phyloP scores from a whole-genome alignment of 371 early-diverging fungal species.

The Dichotomocladium elegans region DNA sequence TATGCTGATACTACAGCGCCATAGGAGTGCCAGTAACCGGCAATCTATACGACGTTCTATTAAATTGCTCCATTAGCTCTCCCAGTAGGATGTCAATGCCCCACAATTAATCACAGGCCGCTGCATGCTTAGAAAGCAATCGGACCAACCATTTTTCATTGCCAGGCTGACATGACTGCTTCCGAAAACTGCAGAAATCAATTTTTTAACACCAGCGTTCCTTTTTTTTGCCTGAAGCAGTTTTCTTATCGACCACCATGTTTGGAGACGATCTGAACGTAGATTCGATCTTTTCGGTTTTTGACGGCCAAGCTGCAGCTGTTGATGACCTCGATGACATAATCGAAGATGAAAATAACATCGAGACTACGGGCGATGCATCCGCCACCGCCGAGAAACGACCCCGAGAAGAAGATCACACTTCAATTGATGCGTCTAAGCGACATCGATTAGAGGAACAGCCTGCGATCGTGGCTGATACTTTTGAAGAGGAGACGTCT shows the following conservation, averaged over 20 bases:
- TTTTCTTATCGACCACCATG: constrained; percentile 4
- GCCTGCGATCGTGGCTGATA: constrained; percentile 66
- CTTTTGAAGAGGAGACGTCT: constrained; percentile 74
- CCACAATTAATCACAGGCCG: no score
- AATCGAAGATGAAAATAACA: constrained; percentile 5
- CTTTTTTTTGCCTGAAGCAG: no score
- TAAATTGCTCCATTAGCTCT: no score
- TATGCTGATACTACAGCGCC: no score
- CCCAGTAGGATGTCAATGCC: no score
- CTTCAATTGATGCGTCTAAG: constrained; percentile 6
- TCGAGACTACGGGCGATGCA: constrained; percentile 1
- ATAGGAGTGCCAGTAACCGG: no score
- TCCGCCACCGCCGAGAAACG: constrained; percentile 1
- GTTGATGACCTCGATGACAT: constrained; percentile 12
- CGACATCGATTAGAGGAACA: constrained; percentile 18
- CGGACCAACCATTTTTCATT: no score
- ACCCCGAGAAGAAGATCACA: not conserved
- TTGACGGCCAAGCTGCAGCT: constrained; percentile 5
- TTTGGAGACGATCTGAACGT: constrained; percentile 16
- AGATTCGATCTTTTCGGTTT: constrained; percentile 17
- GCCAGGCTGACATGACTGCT: no score
- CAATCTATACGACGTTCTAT: no score
- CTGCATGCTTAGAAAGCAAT: no score
- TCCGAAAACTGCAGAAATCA: no score
- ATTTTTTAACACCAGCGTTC: constrained; percentile 2